A percentile compares a stretch with the other conserved stretches of the same genome.
phyloP scores from a whole-genome alignment of 805 yeast species.

The Ogataea trehalophila region DNA sequence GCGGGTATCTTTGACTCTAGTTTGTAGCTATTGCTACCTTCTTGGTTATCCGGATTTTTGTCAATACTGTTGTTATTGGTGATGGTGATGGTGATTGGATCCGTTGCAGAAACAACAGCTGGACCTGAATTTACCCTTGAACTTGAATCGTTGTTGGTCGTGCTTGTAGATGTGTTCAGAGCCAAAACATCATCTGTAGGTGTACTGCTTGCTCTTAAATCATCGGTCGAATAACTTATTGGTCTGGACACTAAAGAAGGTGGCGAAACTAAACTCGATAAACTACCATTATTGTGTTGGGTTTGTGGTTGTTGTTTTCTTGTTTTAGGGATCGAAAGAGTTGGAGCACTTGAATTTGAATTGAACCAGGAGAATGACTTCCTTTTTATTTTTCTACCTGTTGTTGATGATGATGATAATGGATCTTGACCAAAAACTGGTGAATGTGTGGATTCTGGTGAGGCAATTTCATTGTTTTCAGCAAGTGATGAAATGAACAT shows the following conservation, averaged over 20 bases:
- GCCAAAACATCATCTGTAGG: not conserved
- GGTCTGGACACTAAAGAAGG: not conserved
- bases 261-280: not conserved
- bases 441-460: not conserved
- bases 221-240: slow-evolving; percentile 5
- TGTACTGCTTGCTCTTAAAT: slow-evolving; percentile 1
- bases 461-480: not conserved
- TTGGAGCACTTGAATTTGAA: slow-evolving; percentile 18
- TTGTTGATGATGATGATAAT: not conserved
- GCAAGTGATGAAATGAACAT: not conserved
- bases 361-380: slow-evolving; percentile 24
- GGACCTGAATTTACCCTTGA: not conserved
- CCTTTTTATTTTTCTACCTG: slow-evolving; percentile 11
- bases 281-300: not conserved
- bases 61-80: too few relatives aligned
- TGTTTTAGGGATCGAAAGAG: not conserved
- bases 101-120: too few relatives aligned
- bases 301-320: not conserved
- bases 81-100: too few relatives aligned
- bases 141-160: not conserved
- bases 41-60: too few relatives aligned
- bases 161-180: not conserved
- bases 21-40: too few relatives aligned
- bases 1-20: too few relatives aligned
- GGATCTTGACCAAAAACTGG: not conserved